Evolutionary conservation across 2,329 filamentous ascomycete species (phyloP), one percentile per base, ranked within the genome.

Genomic region (Cordyceps militaris): DNA sequence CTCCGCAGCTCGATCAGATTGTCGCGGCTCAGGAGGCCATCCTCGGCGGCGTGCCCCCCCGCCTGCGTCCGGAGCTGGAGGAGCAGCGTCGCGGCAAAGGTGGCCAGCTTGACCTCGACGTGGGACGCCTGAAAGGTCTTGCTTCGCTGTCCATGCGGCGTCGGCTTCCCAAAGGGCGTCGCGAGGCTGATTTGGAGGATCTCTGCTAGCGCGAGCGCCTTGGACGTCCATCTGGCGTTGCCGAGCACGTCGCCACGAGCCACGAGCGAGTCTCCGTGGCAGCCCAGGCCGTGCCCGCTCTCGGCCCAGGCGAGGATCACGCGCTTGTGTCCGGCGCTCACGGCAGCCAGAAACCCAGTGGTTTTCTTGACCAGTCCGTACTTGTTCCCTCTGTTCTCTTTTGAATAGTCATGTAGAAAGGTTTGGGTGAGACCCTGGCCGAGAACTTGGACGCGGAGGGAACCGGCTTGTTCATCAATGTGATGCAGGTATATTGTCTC

Each of bases 101-200:
- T 64, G 0, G 73, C 70, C 0, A 76, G 66, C 57, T 76, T 76
- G 16, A 72, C 71, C 58, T 76, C 74, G 1, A 72, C 69, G 23
- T 76, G 74, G 0, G 69, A 66, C 0, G 69, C 70, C 1, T 65
- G 63, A 43, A 70, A 71, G 13, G 68, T 60, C n/a, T n/a, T n/a
- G 4, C 71, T 69, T 9, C 50, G 56, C n/a, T 19, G 28, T 2
- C 46, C 46, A 1, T 34, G 48, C 8, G 43, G 34, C 28, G 10
- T 32, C 1, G 58, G 50, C 2, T 58, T 58, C 36, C 74, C 73
- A 19, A 65, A 74, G 0, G 66, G 64, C 0, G 67, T 57, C 5
- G 53, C 55, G 60, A 73, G 66, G 2, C 60, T 61, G n/a, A 74
- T 14, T 0, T 64, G 67, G 3, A 76, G 61, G 0, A 67, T 26